phyloP scores from a whole-genome alignment of 495 filamentous ascomycete genomes.

The Astrothelium subdiscretum region DNA sequence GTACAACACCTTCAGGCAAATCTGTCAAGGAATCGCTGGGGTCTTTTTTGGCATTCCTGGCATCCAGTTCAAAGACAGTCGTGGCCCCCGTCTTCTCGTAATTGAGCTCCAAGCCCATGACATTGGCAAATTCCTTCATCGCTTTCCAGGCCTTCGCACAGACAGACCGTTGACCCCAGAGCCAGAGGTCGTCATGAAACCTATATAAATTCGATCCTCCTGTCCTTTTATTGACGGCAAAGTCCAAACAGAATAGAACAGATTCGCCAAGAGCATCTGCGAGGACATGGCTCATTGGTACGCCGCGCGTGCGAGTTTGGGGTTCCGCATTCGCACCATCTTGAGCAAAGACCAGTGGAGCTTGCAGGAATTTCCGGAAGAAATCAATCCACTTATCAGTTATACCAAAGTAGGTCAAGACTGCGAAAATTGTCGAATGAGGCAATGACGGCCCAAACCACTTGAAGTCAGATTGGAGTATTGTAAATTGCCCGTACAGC shows the following conservation, averaged over 20 bases:
- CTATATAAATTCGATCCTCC: slow-evolving; percentile 18
- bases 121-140: slow-evolving; percentile 16
- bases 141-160: slow-evolving; percentile 18
- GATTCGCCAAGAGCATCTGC: slow-evolving; percentile 21
- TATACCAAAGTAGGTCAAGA: slow-evolving; percentile 22
- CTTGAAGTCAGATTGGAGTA: slow-evolving; percentile 22
- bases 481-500: slow-evolving; percentile 16
- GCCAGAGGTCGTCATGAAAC: slow-evolving; percentile 26
- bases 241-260: slow-evolving; percentile 23
- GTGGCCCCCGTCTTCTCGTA: slow-evolving; percentile 17
- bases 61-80: slow-evolving; percentile 17
- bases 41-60: background rate
- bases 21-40: background rate
- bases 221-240: slow-evolving; percentile 22
- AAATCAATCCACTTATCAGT: slow-evolving; percentile 20
- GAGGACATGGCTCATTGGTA: slow-evolving; percentile 19
- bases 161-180: slow-evolving; percentile 18
- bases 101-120: slow-evolving; percentile 21
- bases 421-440: slow-evolving; percentile 19
- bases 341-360: slow-evolving; percentile 18
- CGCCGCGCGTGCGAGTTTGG: slow-evolving; percentile 17
- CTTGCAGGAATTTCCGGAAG: slow-evolving; percentile 20
- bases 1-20: slow-evolving; percentile 19
- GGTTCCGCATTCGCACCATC: slow-evolving; percentile 12
- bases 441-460: slow-evolving; percentile 18